These are phyloP conservation scores for Coprinellus micaceus DNA, from an alignment of 768 basidiomycete genomes.

Conservation along the genomic window DNA sequence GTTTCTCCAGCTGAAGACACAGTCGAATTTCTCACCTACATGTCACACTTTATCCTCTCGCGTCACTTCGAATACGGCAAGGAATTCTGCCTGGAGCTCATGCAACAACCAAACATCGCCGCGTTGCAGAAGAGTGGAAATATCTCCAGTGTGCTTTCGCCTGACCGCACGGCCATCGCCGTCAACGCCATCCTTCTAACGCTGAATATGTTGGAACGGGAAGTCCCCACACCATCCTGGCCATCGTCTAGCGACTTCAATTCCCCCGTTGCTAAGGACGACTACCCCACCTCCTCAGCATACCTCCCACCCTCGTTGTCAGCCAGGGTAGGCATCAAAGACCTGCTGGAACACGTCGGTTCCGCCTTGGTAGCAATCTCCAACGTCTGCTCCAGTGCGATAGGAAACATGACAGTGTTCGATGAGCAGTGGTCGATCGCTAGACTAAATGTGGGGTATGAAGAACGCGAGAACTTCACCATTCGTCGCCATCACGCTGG, in stretches of 20 bases:
- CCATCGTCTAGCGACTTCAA: conserved; percentile 72
- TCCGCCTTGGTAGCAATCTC: conserved; percentile 56
- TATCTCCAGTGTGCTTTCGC: conserved; percentile 45
- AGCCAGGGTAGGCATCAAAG: conserved; percentile 64
- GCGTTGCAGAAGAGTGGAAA: conserved; percentile 38
- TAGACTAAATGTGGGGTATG: conserved; percentile 55
- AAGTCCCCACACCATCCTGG: conserved; percentile 69
- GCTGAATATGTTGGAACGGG: conserved; percentile 67
- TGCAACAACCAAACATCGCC: conserved; percentile 62
- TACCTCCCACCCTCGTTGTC: conserved; percentile 52
- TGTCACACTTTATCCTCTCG: conserved; percentile 78
- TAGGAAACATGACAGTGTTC: conserved; percentile 76
- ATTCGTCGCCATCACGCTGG: conserved; percentile 67
- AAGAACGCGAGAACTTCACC: conserved; percentile 66
- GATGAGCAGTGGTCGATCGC: conserved; percentile 79
- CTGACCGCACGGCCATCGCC: conserved; percentile 72
- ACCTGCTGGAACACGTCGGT: conserved; percentile 66
- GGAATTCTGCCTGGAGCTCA: conserved; percentile 75
- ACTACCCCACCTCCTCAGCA: conserved; percentile 70
- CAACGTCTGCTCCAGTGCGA: conserved; percentile 52
- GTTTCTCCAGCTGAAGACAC: conserved; percentile 71
- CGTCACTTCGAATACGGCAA: conserved; percentile 83
- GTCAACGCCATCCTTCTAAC: conserved; percentile 76
- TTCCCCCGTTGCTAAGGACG: conserved; percentile 47
- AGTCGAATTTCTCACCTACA: conserved; percentile 70